Evolutionary conservation across 495 filamentous ascomycete genomes (phyloP), one percentile per base, ranked within the genome.

Genomic region (Chlorociboria aeruginascens): DNA sequence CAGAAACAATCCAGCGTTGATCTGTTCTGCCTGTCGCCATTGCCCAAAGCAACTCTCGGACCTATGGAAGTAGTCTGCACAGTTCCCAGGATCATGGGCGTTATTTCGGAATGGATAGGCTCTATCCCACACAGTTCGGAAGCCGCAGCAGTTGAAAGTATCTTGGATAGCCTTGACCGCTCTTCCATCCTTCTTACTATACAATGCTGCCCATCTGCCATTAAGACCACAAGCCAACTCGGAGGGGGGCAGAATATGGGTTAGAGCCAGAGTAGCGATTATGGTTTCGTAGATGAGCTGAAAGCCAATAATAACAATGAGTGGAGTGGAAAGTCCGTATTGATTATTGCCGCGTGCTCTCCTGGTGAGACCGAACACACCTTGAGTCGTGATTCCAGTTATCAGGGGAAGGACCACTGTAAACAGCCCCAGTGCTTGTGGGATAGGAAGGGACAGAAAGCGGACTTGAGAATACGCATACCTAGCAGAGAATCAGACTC

Each of bases 141-240:
- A 64, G 2, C 83, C 83, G 49, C 83, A 87, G 61, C 83, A 87
- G 8, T 69, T 54, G 34, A 85, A 69, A 0, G 63, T 52, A 58
- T 85, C 77, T 47, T 87, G 81, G 49, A 87, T 82, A 8, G 60
- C 41, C 40, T 72, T 62, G 45, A 87, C 78, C 8, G 66, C 58
- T 13, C 64, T 57, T 0, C 48, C 66, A 45, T 83, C 59, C 51
- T 78, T 73, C 0, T 44, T 32, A 0, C 50, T 52, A 50, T 69
- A 85, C 45, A 80, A 54, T 2, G 35, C 20, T 37, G 63, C 56
- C 82, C 83, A 87, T 17, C 60, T 59, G 20, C 63, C 50, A 7
- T 78, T 60, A 6, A 86, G 68, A 7, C 61, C 57, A 51, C 79
- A 83, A 16, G 61, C 47, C 10, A 77, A 61, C 29, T 44, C 20